These are phyloP conservation scores for Aegilops tauschii DNA, from an alignment of 176 grass and related monocot species.

Conservation along the genomic window DNA sequence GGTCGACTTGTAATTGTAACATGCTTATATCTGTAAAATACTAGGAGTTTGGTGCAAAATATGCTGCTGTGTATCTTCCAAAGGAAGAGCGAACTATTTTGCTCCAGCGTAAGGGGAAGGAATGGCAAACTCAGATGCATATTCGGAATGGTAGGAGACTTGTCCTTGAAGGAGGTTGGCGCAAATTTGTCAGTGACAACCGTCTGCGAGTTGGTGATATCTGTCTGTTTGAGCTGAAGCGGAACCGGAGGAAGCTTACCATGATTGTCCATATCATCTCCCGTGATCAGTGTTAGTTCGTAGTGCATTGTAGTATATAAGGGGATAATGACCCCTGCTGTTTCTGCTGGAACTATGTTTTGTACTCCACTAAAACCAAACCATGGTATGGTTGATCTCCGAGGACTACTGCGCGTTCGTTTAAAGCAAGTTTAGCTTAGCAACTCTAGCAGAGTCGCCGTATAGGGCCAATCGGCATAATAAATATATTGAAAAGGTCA, in stretches of 20 bases:
- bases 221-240: constrained; percentile 49
- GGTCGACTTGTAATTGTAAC: neutral
- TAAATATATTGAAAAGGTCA: no score
- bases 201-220: constrained; percentile 35
- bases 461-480: no score
- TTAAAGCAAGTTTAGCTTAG: no score
- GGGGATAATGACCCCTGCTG: neutral
- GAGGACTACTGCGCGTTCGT: neutral
- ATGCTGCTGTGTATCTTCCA: constrained; percentile 19
- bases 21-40: neutral
- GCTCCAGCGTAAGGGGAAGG: neutral
- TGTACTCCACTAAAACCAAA: constrained; percentile 6
- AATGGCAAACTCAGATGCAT: neutral
- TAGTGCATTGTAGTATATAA: neutral
- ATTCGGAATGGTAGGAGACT: neutral
- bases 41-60: constrained; percentile 29
- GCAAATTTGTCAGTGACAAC: constrained; percentile 39
- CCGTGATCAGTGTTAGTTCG: neutral
- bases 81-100: neutral
- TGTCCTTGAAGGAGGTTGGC: constrained; percentile 12
- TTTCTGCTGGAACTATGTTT: neutral
- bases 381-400: neutral
- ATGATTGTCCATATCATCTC: constrained; percentile 40
- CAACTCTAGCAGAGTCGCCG: no score
- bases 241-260: neutral